These are phyloP conservation scores for Primulina eburnea DNA, from an alignment of 257 asterid species.

Conservation along the genomic window DNA sequence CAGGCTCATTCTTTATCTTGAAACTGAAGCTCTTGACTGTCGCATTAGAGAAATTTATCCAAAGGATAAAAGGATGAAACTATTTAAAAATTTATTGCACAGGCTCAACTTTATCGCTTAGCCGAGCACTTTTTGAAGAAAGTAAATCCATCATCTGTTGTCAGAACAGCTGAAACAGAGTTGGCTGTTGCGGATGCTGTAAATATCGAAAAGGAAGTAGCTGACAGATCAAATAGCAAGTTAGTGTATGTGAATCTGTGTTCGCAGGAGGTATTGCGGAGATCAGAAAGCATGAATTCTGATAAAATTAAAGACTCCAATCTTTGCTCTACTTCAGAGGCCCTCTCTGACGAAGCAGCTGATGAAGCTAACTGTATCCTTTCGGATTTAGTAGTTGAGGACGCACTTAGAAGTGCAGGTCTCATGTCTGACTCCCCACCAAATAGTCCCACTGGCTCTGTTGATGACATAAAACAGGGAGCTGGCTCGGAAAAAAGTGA, in stretches of 20 bases:
- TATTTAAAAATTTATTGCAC: slow-evolving; percentile 22
- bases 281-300: slow-evolving; percentile 41
- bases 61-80: slow-evolving; percentile 6
- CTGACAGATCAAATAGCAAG: slow-evolving; percentile 88
- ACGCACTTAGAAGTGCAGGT: slow-evolving; percentile 82
- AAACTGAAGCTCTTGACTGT: slow-evolving; percentile 13
- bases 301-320: slow-evolving; percentile 38
- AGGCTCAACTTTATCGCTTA: slow-evolving; percentile 95
- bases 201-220: slow-evolving; percentile 81
- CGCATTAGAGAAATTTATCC: not conserved
- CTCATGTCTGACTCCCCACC: slow-evolving; percentile 94
- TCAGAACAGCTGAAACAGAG: slow-evolving; percentile 83
- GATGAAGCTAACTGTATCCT: slow-evolving; percentile 35
- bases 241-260: slow-evolving; percentile 83
- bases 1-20: slow-evolving; percentile 15
- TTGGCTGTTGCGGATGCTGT: slow-evolving; percentile 95
- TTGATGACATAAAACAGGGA: slow-evolving; percentile 36
- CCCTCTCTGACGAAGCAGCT: slow-evolving; percentile 31
- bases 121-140: slow-evolving; percentile 80
- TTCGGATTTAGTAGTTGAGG: slow-evolving; percentile 53
- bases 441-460: slow-evolving; percentile 54
- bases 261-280: slow-evolving; percentile 74
- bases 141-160: slow-evolving; percentile 49
- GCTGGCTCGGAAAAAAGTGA: slow-evolving; percentile 35
- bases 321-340: slow-evolving; percentile 41